A percentile compares a stretch with the other conserved stretches of the same genome.
Evolutionary conservation across 1,139 yeast genomes (phyloP).

Genomic region (Suhomyces atakaporum): DNA sequence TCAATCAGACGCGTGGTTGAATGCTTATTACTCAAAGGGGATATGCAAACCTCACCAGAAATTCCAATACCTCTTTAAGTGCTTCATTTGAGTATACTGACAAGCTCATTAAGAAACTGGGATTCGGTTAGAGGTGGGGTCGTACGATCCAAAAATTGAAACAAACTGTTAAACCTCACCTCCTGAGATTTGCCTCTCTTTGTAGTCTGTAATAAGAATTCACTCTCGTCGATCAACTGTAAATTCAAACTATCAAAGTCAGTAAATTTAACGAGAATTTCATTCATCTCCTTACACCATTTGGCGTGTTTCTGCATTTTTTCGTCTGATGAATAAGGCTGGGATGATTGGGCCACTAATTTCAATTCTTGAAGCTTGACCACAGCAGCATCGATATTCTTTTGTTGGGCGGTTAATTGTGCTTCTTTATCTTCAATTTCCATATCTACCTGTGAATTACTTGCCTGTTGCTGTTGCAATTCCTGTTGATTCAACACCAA

Average conservation of each 20-base stretch:
- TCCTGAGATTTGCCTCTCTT: neutral
- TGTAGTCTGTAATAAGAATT: neutral
- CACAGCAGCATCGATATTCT: neutral
- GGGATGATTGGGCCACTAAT: slow-evolving; percentile 5
- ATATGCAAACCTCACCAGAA: too few species aligned
- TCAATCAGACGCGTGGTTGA: too few species aligned
- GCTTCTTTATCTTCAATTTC: neutral
- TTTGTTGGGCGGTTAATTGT: slow-evolving; percentile 2
- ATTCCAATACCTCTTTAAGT: too few species aligned
- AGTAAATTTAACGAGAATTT: slow-evolving; percentile 25
- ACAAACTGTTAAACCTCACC: slow-evolving; percentile 7
- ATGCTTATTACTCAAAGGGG: too few species aligned
- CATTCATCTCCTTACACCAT: slow-evolving; percentile 35
- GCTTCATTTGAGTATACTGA: slow-evolving; percentile 2
- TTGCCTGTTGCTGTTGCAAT: slow-evolving; percentile 2
- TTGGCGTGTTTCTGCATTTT: slow-evolving; percentile 27
- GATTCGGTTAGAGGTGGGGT: neutral
- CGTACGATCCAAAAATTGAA: slow-evolving; percentile 4
- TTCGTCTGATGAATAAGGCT: slow-evolving; percentile 13
- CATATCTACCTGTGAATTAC: neutral
- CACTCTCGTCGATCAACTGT: neutral
- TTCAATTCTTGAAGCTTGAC: slow-evolving; percentile 10
- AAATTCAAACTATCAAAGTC: slow-evolving; percentile 14
- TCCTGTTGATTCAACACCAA: slow-evolving; percentile 5
- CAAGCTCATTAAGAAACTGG: slow-evolving; percentile 5